Percentiles rank a stretch among this genome's conserved stretches.
These are phyloP conservation scores for Pseudognaphalium luteoalbum DNA, from an alignment of 129 eudicot genomes.

Conservation along the genomic window DNA sequence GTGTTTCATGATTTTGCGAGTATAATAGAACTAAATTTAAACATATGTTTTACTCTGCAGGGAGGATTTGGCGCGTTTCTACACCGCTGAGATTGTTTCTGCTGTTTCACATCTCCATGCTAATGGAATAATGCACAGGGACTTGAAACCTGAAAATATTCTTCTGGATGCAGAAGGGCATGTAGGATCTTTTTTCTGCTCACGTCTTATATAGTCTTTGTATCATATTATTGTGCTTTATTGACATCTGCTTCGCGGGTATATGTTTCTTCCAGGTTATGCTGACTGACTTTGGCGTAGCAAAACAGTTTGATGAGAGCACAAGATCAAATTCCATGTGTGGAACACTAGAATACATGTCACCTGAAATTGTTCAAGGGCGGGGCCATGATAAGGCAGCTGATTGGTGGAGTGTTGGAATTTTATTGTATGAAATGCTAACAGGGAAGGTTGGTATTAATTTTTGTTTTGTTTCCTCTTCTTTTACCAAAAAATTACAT, in stretches of 20 bases:
- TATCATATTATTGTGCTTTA: neutral
- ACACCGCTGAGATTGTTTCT: constrained; percentile 79
- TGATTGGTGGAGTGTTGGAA: constrained; percentile 95
- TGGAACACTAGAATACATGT: constrained; percentile 84
- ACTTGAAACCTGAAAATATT: constrained; percentile 81
- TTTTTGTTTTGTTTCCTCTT: neutral
- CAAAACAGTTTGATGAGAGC: constrained; percentile 64
- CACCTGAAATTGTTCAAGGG: constrained; percentile 82
- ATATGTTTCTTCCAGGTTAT: constrained; percentile 46
- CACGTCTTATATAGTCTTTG: neutral
- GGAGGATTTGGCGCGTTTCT: constrained; percentile 86
- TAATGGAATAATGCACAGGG: constrained; percentile 88
- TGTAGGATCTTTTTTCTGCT: constrained; percentile 37
- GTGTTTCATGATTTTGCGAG: neutral
- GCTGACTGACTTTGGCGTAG: constrained; percentile 82
- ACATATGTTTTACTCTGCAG: constrained; percentile 27
- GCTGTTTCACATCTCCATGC: constrained; percentile 87
- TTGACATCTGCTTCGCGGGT: constrained; percentile 2
- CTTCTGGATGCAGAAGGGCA: constrained; percentile 85
- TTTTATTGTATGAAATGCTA: constrained; percentile 78
- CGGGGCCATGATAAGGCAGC: constrained; percentile 89
- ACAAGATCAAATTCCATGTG: constrained; percentile 81
- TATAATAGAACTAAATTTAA: constrained; percentile 17
- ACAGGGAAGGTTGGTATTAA: constrained; percentile 71
- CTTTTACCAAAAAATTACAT: neutral